Percentiles rank a stretch among this genome's conserved stretches.
Conservation (phyloP, 23 red algal species). For the Cyanidium caldarium region DNA sequence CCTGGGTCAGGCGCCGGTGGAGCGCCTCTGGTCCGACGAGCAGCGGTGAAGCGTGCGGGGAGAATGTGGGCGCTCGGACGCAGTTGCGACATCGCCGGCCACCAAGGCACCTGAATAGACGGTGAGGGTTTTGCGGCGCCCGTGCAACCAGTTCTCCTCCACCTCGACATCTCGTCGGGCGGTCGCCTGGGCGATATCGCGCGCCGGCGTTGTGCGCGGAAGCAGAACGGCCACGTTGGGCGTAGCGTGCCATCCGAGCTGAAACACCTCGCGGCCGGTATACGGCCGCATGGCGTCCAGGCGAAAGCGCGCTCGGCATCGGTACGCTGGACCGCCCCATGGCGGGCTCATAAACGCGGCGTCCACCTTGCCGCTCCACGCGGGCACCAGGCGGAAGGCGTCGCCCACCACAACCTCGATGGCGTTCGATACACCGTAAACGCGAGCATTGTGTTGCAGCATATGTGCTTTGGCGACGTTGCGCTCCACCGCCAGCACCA, state of each 20-base stretch:
- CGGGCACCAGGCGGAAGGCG: slow-evolving; percentile 34
- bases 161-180: background rate
- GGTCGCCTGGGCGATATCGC: background rate
- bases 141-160: slow-evolving; percentile 5
- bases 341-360: slow-evolving; percentile 72
- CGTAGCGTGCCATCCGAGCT: slow-evolving; percentile 7
- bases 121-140: background rate
- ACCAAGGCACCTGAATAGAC: background rate
- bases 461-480: slow-evolving; percentile 13
- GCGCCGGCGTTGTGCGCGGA: slow-evolving; percentile 20
- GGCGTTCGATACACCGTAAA: slow-evolving; percentile 45
- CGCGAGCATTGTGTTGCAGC: slow-evolving; percentile 41
- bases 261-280: slow-evolving; percentile 8
- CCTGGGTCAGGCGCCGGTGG: background rate
- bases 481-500: slow-evolving; percentile 55
- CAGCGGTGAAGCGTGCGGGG: background rate
- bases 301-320: background rate
- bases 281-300: slow-evolving; percentile 22
- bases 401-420: slow-evolving; percentile 75
- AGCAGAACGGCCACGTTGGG: slow-evolving; percentile 47
- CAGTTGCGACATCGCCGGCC: background rate
- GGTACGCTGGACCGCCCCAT: slow-evolving; percentile 85
- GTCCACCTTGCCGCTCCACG: slow-evolving; percentile 21
- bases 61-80: background rate
- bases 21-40: background rate